Conservation (phyloP, 345 rosid species). For the Heritiera fomes region DNA sequence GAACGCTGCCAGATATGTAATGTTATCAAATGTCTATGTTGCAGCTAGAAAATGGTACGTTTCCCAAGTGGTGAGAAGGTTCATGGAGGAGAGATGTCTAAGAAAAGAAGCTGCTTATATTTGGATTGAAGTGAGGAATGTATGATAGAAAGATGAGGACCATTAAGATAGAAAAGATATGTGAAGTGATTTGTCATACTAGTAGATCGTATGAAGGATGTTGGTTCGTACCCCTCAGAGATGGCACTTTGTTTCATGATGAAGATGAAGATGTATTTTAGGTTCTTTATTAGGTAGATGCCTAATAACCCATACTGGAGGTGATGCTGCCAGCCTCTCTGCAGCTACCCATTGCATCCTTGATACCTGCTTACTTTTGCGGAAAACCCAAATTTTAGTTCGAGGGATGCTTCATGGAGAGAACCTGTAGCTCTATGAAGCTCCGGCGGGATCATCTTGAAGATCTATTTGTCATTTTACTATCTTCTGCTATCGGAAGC, state of each 20-base stretch:
- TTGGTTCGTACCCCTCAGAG: constrained; percentile 23
- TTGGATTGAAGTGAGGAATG: constrained; percentile 50
- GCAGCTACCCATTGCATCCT: neutral
- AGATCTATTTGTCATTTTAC: neutral
- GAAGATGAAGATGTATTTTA: constrained; percentile 21
- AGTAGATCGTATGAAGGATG: constrained; percentile 38
- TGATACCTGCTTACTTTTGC: neutral
- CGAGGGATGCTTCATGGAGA: neutral
- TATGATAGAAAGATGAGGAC: constrained; percentile 30
- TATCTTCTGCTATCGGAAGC: neutral
- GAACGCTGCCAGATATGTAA: constrained; percentile 47
- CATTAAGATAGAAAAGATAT: constrained; percentile 34
- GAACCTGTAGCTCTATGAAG: constrained; percentile 1
- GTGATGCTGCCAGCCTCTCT: neutral
- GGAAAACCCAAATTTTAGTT: neutral
- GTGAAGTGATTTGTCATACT: constrained; percentile 28
- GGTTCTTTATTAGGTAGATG: neutral
- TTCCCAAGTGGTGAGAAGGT: constrained; percentile 34
- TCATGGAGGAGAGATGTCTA: constrained; percentile 36
- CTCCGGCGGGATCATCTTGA: neutral
- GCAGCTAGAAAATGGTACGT: constrained; percentile 45
- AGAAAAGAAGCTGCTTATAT: constrained; percentile 41
- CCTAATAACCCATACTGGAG: neutral
- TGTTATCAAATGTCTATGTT: constrained; percentile 45
- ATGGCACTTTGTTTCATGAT: constrained; percentile 1